phyloP scores from a whole-genome alignment of 441 rosid genomes.

The Eruca vesicaria region DNA sequence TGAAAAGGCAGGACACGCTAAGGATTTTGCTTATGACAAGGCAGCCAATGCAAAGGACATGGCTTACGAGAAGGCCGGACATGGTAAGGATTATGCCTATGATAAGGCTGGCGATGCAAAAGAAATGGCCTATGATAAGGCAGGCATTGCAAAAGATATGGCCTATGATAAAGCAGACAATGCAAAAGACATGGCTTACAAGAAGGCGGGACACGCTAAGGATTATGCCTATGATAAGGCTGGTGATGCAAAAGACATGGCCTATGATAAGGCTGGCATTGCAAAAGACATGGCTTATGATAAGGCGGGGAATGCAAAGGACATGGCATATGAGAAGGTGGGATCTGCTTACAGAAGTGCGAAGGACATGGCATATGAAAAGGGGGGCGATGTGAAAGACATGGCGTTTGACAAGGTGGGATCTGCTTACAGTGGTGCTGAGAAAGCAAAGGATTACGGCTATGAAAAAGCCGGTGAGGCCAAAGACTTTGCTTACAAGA shows the following conservation, averaged over 20 bases:
- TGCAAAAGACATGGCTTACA: too few species aligned
- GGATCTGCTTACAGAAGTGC: not conserved
- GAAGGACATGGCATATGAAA: not conserved
- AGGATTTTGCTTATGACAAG: not conserved
- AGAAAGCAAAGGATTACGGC: not conserved
- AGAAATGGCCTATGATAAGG: not conserved
- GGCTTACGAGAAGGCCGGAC: not conserved
- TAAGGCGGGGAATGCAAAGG: not conserved
- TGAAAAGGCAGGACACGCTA: not conserved
- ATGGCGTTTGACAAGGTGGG: not conserved
- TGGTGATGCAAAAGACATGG: not conserved
- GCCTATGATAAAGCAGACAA: not conserved
- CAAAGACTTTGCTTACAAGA: not conserved
- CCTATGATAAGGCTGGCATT: not conserved
- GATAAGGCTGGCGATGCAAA: not conserved
- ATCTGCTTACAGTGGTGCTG: not conserved
- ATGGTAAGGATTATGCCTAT: not conserved
- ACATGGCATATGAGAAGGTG: not conserved
- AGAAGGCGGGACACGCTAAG: not conserved
- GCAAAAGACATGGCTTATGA: conserved; percentile 10
- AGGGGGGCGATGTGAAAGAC: not conserved
- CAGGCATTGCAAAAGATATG: not conserved
- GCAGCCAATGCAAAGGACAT: not conserved
- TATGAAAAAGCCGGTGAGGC: not conserved
- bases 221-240: not conserved